Percentiles rank a stretch among this genome's conserved stretches.
phyloP scores from a whole-genome alignment of 768 basidiomycete genomes.

The Hericium rajendrae region DNA sequence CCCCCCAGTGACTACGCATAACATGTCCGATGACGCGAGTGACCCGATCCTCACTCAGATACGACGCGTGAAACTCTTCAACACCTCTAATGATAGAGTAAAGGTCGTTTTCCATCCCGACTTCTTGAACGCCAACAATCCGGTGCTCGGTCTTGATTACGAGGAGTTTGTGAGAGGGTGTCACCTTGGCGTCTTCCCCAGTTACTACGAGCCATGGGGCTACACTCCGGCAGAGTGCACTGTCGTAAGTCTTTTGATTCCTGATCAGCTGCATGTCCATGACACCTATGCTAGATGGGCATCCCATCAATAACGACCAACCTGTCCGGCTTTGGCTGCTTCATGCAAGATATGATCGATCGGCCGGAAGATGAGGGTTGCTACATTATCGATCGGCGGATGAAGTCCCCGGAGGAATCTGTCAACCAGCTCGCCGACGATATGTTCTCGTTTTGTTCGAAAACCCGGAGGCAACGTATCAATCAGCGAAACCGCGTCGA shows the following conservation, averaged over 20 bases:
- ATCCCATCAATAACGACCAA: slow-evolving; percentile 97
- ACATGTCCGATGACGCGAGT: slow-evolving; percentile 88
- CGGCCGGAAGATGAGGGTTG: slow-evolving; percentile 90
- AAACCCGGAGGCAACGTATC: slow-evolving; percentile 92
- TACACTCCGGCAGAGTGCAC: slow-evolving; percentile 98
- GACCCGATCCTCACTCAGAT: slow-evolving; percentile 96
- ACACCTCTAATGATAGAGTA: slow-evolving; percentile 78
- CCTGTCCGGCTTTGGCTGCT: slow-evolving; percentile 94
- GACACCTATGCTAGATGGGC: slow-evolving; percentile 62
- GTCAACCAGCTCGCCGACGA: slow-evolving; percentile 72
- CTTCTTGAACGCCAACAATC: slow-evolving; percentile 96
- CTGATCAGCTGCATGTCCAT: neutral
- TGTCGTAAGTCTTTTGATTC: slow-evolving; percentile 49
- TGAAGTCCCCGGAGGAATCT: slow-evolving; percentile 84
- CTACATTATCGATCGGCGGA: slow-evolving; percentile 91
- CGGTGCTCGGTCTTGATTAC: slow-evolving; percentile 93
- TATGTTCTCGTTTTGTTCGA: slow-evolving; percentile 68
- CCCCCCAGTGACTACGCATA: slow-evolving; percentile 97
- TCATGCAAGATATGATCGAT: slow-evolving; percentile 98
- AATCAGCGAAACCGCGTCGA: slow-evolving; percentile 99
- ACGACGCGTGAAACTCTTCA: slow-evolving; percentile 90
- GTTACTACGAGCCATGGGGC: slow-evolving; percentile 95
- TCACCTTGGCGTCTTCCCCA: slow-evolving; percentile 97
- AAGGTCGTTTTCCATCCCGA: slow-evolving; percentile 98
- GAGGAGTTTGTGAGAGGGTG: slow-evolving; percentile 99